These are phyloP conservation scores for Achaetomium macrosporum DNA, from an alignment of 2,329 filamentous ascomycete species.

Conservation along the genomic window DNA sequence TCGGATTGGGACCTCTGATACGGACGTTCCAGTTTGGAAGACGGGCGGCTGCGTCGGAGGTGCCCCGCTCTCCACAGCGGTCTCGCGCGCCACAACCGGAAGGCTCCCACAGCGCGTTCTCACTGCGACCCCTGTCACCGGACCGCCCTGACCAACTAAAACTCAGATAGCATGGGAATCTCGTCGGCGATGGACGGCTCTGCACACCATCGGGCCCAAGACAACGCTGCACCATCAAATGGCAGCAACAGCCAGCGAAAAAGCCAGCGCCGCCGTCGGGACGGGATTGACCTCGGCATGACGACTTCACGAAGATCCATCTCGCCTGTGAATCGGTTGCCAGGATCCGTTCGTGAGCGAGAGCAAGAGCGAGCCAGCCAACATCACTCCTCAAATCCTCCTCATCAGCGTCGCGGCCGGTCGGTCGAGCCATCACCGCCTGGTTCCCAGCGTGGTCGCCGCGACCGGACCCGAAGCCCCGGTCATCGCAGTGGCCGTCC, in stretches of 20 bases:
- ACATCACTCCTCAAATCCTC: slow-evolving; percentile 19
- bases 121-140: slow-evolving; percentile 23
- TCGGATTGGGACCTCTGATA: background rate
- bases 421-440: slow-evolving; percentile 16
- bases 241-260: slow-evolving; percentile 32
- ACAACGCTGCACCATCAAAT: slow-evolving; percentile 38
- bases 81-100: background rate
- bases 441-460: slow-evolving; percentile 15
- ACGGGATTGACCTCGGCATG: slow-evolving; percentile 33
- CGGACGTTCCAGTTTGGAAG: no score
- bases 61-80: background rate
- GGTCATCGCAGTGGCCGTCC: slow-evolving; percentile 14
- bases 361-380: slow-evolving; percentile 33
- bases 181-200: slow-evolving; percentile 27
- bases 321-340: slow-evolving; percentile 25
- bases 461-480: slow-evolving; percentile 19
- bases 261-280: slow-evolving; percentile 32
- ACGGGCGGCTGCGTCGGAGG: background rate
- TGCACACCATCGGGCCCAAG: slow-evolving; percentile 27
- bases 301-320: slow-evolving; percentile 29
- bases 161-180: slow-evolving; percentile 21
- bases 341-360: slow-evolving; percentile 28
- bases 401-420: slow-evolving; percentile 10
- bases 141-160: slow-evolving; percentile 20
- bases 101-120: slow-evolving; percentile 3